These are phyloP conservation scores for Eucalyptus victrix DNA, from an alignment of 345 rosid genomes.

Conservation along the genomic window DNA sequence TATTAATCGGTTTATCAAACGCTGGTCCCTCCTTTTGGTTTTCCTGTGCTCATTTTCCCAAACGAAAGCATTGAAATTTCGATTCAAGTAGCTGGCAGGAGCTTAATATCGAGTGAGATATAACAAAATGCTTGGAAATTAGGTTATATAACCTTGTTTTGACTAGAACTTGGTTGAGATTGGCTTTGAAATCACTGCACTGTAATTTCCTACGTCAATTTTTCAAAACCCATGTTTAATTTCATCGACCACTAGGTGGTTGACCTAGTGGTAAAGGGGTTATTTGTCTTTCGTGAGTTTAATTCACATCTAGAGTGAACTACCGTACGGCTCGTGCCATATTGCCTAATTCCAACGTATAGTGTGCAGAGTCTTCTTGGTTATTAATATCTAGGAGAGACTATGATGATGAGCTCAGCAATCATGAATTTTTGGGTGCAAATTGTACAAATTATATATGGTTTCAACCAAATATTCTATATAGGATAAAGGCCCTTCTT, in stretches of 20 bases:
- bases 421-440: background rate
- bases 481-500: fast-evolving
- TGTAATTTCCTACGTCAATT: background rate
- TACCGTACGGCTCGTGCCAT: fast-evolving
- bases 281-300: background rate
- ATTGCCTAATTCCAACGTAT: background rate
- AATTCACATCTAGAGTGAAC: background rate
- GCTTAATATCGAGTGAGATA: background rate
- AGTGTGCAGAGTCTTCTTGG: background rate
- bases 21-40: background rate
- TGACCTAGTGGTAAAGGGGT: background rate
- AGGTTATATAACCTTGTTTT: background rate
- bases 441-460: background rate
- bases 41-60: background rate
- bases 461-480: background rate
- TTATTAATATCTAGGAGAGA: background rate
- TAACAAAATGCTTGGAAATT: background rate
- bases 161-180: background rate
- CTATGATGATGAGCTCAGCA: background rate
- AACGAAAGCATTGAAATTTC: background rate
- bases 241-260: background rate
- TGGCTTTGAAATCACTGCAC: background rate
- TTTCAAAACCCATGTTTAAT: background rate
- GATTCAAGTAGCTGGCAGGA: background rate
- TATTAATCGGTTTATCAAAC: background rate